Conservation (phyloP, 2,329 filamentous ascomycete species). For the Penicillium decumbens region DNA sequence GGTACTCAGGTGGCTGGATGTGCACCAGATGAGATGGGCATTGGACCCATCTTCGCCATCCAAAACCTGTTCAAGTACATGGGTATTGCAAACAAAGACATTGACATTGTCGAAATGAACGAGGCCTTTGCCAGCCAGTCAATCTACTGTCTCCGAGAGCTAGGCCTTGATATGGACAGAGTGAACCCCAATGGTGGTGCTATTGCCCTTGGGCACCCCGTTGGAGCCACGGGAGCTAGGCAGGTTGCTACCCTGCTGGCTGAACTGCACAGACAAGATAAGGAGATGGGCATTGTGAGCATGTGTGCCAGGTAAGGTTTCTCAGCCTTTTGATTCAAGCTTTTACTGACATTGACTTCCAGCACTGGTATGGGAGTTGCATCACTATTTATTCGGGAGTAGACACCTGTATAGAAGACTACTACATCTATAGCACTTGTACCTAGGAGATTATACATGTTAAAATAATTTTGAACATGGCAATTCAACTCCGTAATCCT, state of each 20-base stretch:
- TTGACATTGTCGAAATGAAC: slow-evolving; percentile 87
- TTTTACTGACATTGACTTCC: neutral
- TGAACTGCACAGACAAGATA: slow-evolving; percentile 71
- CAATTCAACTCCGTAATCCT: too few species aligned
- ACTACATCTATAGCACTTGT: neutral
- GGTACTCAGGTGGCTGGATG: slow-evolving; percentile 82
- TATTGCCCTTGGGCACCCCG: slow-evolving; percentile 80
- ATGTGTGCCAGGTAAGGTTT: slow-evolving; percentile 67
- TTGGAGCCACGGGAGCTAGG: slow-evolving; percentile 78
- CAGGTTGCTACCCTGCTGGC: slow-evolving; percentile 88
- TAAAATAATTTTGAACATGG: neutral
- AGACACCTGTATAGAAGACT: neutral
- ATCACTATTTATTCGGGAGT: slow-evolving; percentile 24
- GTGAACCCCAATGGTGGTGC: slow-evolving; percentile 90
- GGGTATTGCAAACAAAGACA: slow-evolving; percentile 69
- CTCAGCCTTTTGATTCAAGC: neutral
- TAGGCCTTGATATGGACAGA: slow-evolving; percentile 55
- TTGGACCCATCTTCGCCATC: slow-evolving; percentile 55
- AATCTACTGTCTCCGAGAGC: slow-evolving; percentile 76
- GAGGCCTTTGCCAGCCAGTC: slow-evolving; percentile 96
- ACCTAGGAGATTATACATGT: neutral
- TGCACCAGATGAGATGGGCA: slow-evolving; percentile 90
- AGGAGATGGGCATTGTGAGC: slow-evolving; percentile 81
- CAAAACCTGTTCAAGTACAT: slow-evolving; percentile 74
- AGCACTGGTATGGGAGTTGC: slow-evolving; percentile 28